phyloP scores from a whole-genome alignment of 192 early-diverging fungal genomes.

The Podila minutissima region DNA sequence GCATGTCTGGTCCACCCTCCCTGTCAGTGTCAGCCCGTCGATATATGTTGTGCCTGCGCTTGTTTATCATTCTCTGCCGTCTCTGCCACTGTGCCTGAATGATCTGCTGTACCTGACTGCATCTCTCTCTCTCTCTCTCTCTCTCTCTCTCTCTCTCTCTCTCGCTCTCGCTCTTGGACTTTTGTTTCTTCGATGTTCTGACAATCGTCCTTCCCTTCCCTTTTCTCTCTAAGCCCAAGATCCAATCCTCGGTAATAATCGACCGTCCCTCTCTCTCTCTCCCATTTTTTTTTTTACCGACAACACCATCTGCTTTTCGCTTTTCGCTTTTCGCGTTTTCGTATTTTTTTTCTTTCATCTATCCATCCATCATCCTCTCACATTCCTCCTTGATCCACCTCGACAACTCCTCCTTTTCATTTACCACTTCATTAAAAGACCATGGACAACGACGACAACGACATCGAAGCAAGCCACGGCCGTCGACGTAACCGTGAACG shows the following conservation, averaged over 20 bases:
- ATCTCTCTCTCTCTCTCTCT: background rate
- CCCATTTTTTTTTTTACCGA: background rate
- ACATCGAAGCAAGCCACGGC: background rate
- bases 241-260: background rate
- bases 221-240: background rate
- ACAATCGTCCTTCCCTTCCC: background rate
- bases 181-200: too few species aligned
- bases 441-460: background rate
- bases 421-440: background rate
- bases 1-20: too few species aligned
- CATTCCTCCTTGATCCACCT: background rate
- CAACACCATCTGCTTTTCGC: background rate
- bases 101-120: too few species aligned
- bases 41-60: too few species aligned
- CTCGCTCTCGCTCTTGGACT: background rate
- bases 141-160: background rate
- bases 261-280: background rate
- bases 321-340: background rate
- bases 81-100: too few species aligned
- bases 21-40: too few species aligned
- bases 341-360: background rate
- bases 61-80: too few species aligned
- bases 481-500: background rate
- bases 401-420: background rate
- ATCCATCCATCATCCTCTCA: constrained; percentile 5